Base-by-base conservation (phyloP, 1,139 yeast species). In the Kurtzmaniella quercitrusa region DNA sequence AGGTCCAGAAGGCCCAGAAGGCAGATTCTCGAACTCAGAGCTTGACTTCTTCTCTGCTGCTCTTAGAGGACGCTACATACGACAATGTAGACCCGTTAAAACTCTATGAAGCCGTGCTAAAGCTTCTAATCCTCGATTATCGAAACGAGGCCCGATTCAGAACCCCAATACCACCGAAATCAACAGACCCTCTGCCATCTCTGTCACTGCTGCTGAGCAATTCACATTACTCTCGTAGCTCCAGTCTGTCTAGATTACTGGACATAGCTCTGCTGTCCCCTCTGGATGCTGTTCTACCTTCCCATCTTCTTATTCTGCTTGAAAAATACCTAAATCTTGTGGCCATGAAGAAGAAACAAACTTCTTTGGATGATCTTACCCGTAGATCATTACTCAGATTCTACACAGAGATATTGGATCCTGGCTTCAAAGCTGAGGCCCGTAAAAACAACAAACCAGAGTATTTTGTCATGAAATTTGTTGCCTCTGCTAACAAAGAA, bases 401-500 rank as follows among this genome's bases (percentile, higher is more conserved):
- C 48, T 84, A 84, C 56, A 81, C 83, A 45, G 83, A 81, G 42
- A 55, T 82, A 19, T 63, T 84, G 37, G 80, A 77, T 41, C 82
- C 86, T 0, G 45, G 51, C 2, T 67, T 68, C 41, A 66, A 72
- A 48, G 53, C 58, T 16, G 79, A 75, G 21, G 50, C 70, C 37
- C 49, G 63, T 37, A 58, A 72, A 18, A 68, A 73, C 45, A 67
- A 69, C 36, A 72, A 77, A 33, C 78, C 82, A 1, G 91, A 84
- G 50, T 85, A 81, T 46, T 64, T 86, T 42, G 75, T 86, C 8
- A 77, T 83, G 68, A 71, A 76, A 57, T 87, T 85, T 58, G 77
- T 84, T 17, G 73, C 82, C 19, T 73, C 79, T 46, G 81, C 87
- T 8, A 79, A 81, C 45, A 82, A 79, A 51, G 91, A 84, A 57